phyloP scores from a whole-genome alignment of 1,139 yeast species.

The Yamadazyma siamensis region DNA sequence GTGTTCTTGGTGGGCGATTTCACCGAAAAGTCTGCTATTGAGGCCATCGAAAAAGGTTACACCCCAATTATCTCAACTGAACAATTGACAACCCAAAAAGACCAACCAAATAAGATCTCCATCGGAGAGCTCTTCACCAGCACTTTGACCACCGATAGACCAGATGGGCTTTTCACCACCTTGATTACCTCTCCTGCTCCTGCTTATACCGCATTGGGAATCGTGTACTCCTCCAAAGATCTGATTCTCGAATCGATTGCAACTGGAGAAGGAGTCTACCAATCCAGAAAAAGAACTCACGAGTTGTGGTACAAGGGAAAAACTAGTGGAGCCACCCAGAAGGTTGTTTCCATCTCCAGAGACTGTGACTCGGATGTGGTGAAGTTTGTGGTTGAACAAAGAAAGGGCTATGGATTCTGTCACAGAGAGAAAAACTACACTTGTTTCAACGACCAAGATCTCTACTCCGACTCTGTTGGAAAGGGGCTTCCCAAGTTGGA shows the following conservation, averaged over 20 bases:
- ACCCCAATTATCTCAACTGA: conserved; percentile 45
- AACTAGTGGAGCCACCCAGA: conserved; percentile 92
- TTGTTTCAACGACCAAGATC: conserved; percentile 59
- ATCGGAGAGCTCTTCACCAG: conserved; percentile 53
- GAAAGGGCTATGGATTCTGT: conserved; percentile 81
- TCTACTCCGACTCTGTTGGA: conserved; percentile 45
- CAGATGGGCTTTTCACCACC: conserved; percentile 83
- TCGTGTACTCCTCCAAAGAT: conserved; percentile 84
- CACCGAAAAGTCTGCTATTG: conserved; percentile 24
- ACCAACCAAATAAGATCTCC: conserved; percentile 30
- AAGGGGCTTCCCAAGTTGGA: conserved; percentile 67
- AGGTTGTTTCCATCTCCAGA: conserved; percentile 56
- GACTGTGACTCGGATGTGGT: conserved; percentile 95
- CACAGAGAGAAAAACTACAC: conserved; percentile 72
- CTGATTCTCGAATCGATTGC: conserved; percentile 80
- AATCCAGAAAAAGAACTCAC: conserved; percentile 81
- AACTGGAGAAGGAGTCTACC: conserved; percentile 87
- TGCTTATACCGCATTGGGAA: conserved; percentile 62
- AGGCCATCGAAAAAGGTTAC: conserved; percentile 35
- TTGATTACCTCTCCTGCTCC: conserved; percentile 69
- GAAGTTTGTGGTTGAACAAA: conserved; percentile 79
- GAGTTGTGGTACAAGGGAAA: conserved; percentile 93
- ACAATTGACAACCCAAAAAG: conserved; percentile 38
- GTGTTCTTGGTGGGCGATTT: conserved; percentile 29
- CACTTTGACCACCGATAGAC: conserved; percentile 72